A percentile compares a stretch with the other conserved stretches of the same genome.
These are phyloP conservation scores for Boletus fagicola DNA, from an alignment of 768 basidiomycete genomes.

Conservation along the genomic window DNA sequence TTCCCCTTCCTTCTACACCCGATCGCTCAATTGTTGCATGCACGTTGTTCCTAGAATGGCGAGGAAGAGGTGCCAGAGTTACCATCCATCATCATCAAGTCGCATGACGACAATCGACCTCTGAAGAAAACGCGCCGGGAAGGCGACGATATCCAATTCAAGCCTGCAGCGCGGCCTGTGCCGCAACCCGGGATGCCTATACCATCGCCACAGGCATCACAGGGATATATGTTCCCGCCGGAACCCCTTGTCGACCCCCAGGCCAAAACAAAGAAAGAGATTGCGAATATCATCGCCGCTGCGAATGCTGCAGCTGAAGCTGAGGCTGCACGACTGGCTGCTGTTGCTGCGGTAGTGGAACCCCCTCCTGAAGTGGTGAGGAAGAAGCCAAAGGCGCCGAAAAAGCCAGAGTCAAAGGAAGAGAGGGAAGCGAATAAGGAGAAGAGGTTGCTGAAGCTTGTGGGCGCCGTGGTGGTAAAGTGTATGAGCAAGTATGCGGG, in stretches of 20 bases:
- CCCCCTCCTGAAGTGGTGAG: conserved; percentile 16
- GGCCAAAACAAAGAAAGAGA: conserved; percentile 24
- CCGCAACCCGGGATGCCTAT: not conserved
- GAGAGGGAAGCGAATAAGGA: conserved; percentile 73
- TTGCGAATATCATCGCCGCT: conserved; percentile 43
- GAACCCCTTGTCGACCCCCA: not conserved
- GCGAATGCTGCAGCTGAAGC: conserved; percentile 37
- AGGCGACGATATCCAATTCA: conserved; percentile 26
- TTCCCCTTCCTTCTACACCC: not conserved
- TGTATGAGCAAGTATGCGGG: conserved; percentile 87
- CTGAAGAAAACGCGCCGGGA: conserved; percentile 34
- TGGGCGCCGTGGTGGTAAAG: conserved; percentile 88
- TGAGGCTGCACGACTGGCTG: conserved; percentile 32
- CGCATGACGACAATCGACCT: conserved; percentile 31
- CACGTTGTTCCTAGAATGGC: conserved; percentile 25
- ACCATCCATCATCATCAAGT: conserved; percentile 15
- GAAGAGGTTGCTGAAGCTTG: conserved; percentile 76
- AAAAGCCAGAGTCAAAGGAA: conserved; percentile 48
- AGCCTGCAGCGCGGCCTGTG: not conserved
- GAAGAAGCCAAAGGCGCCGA: conserved; percentile 31
- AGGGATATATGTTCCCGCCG: not conserved
- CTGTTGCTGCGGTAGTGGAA: conserved; percentile 12
- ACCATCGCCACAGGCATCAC: not conserved
- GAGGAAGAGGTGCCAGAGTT: conserved; percentile 29
- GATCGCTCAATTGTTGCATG: conserved; percentile 4